These are phyloP conservation scores for Lachancea fermentati DNA, from an alignment of 805 yeast species.

Conservation along the genomic window DNA sequence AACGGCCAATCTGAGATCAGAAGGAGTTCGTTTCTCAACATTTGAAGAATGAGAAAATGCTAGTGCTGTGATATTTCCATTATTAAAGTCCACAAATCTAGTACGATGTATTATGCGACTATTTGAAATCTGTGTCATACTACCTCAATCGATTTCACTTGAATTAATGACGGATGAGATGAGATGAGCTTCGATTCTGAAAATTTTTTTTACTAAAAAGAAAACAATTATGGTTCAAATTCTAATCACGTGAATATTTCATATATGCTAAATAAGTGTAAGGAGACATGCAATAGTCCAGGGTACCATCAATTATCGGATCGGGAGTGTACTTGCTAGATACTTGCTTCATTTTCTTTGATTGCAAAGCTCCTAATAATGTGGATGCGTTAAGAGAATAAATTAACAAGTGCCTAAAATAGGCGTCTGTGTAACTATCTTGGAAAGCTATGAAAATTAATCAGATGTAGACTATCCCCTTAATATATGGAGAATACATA, in stretches of 20 bases:
- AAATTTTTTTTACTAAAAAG: slow-evolving; percentile 3
- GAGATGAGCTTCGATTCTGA: slow-evolving; percentile 20
- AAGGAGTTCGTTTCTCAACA: slow-evolving; percentile 39
- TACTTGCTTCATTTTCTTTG: no score
- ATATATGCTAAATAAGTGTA: no score
- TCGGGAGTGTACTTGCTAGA: no score
- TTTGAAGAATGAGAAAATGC: slow-evolving; percentile 65
- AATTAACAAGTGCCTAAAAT: no score
- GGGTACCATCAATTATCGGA: no score
- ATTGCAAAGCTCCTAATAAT: no score
- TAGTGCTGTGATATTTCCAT: slow-evolving; percentile 76
- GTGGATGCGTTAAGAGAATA: no score
- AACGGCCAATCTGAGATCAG: slow-evolving; percentile 70
- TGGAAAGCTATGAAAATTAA: no score
- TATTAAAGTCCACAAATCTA: slow-evolving; percentile 82
- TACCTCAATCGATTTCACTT: not conserved
- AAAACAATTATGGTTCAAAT: not conserved
- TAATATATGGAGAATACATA: no score
- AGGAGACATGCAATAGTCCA: no score
- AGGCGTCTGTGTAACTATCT: no score
- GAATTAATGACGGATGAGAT: slow-evolving; percentile 2
- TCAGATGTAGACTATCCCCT: no score
- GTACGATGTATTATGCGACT: slow-evolving; percentile 60
- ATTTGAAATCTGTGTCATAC: slow-evolving; percentile 3
- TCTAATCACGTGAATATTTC: not conserved